These are phyloP conservation scores for Entomortierella parvispora DNA, from an alignment of 192 early-diverging fungal genomes.

Conservation along the genomic window DNA sequence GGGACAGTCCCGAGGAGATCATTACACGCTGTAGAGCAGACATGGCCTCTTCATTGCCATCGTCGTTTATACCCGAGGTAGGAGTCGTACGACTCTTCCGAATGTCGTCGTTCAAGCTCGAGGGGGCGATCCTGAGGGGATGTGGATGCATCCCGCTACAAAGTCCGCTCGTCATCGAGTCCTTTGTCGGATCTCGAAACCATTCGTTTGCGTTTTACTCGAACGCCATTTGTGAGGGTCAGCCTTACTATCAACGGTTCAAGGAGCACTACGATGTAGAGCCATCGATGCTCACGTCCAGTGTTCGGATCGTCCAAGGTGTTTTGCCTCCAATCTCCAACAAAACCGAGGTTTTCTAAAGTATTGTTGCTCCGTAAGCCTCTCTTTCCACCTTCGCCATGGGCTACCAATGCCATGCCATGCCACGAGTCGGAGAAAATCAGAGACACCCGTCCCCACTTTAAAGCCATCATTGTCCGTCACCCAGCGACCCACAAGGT, in stretches of 20 bases:
- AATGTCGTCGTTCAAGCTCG: conserved; percentile 1
- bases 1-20: neutral
- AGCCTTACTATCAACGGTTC: conserved; percentile 18
- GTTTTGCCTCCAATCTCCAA: neutral
- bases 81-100: conserved; percentile 18
- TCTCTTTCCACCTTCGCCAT: no score
- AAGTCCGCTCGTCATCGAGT: conserved; percentile 17
- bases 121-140: conserved; percentile 11
- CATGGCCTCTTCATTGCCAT: conserved; percentile 3
- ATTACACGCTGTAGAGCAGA: neutral
- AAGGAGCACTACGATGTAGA: conserved; percentile 24
- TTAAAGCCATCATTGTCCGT: no score
- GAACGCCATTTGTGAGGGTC: neutral
- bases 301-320: conserved; percentile 27
- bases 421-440: no score
- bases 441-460: no score
- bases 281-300: neutral
- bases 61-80: neutral
- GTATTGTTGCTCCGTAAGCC: no score
- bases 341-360: neutral
- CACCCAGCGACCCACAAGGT: no score
- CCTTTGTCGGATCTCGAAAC: conserved; percentile 36
- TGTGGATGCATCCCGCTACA: conserved; percentile 25
- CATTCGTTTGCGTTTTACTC: conserved; percentile 23
- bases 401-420: no score